Conservation (phyloP, 768 basidiomycete genomes). For the Sporobolomyces phaffii region DNA sequence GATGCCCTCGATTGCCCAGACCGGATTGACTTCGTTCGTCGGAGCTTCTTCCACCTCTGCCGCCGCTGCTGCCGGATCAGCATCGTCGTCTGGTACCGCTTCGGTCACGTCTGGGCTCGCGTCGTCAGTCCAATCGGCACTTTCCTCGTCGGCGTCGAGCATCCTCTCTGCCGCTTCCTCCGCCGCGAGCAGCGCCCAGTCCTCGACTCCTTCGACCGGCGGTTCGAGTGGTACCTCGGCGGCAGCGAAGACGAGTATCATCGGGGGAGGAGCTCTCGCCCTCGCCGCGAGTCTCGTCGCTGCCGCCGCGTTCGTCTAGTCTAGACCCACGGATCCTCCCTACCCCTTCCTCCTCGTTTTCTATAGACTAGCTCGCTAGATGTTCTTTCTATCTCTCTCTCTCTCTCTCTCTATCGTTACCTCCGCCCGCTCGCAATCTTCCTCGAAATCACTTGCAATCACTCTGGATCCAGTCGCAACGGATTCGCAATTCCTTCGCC, state of each 20-base stretch:
- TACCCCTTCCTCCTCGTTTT: too few species aligned
- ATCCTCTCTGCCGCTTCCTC: not conserved
- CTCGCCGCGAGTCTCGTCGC: not conserved
- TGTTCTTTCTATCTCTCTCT: too few species aligned
- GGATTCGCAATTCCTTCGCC: too few species aligned
- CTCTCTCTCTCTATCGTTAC: too few species aligned
- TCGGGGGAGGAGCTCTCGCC: not conserved
- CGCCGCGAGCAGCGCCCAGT: not conserved
- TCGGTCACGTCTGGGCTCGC: too few species aligned
- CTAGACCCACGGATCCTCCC: too few species aligned
- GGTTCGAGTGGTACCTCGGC: not conserved
- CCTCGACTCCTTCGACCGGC: not conserved
- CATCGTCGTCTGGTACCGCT: too few species aligned
- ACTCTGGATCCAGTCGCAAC: too few species aligned
- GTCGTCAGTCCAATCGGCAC: not conserved
- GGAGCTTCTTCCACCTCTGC: not conserved
- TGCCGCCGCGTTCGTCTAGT: too few species aligned
- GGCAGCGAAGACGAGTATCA: not conserved
- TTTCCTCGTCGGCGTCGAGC: conserved; percentile 8
- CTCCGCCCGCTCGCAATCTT: too few species aligned
- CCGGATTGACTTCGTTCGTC: not conserved
- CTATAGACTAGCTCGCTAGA: too few species aligned
- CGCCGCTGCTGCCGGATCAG: not conserved
- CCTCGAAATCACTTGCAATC: too few species aligned
- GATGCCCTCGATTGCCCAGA: conserved; percentile 13